Conservation (phyloP, 2,329 filamentous ascomycete genomes). For the Fusarium euwallaceae region DNA sequence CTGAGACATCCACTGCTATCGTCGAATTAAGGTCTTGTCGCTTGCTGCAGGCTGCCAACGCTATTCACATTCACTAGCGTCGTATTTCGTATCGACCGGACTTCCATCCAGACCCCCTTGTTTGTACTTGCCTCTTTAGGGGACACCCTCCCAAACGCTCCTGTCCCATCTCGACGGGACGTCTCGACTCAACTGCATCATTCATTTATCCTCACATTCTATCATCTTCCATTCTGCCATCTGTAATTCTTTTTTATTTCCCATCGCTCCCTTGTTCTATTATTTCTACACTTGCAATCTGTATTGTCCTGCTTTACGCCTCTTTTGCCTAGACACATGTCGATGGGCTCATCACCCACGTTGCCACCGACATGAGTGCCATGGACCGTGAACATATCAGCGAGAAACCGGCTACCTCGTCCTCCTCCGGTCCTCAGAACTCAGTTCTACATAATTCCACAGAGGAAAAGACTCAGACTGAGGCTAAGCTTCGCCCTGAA, state of each 20-base stretch:
- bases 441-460: conserved; percentile 8
- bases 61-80: conserved; percentile 17
- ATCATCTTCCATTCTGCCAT: neutral
- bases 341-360: conserved; percentile 5
- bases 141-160: conserved; percentile 11
- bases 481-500: conserved; percentile 57
- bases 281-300: neutral
- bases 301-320: neutral
- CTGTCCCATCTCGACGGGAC: neutral
- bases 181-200: conserved; percentile 4
- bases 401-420: conserved; percentile 31
- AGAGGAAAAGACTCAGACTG: conserved; percentile 48
- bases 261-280: conserved; percentile 1
- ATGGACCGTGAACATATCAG: conserved; percentile 23
- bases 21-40: conserved; percentile 15
- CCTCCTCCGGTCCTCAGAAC: conserved; percentile 15
- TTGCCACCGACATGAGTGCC: conserved; percentile 27
- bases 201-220: conserved; percentile 6
- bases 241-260: neutral
- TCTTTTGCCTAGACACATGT: neutral
- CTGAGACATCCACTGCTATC: conserved; percentile 5
- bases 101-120: neutral
- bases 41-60: neutral
- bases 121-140: conserved; percentile 11
- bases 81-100: conserved; percentile 36